Conservation (phyloP, 192 early-diverging fungal genomes). For the Martensiomyces pterosporus region DNA sequence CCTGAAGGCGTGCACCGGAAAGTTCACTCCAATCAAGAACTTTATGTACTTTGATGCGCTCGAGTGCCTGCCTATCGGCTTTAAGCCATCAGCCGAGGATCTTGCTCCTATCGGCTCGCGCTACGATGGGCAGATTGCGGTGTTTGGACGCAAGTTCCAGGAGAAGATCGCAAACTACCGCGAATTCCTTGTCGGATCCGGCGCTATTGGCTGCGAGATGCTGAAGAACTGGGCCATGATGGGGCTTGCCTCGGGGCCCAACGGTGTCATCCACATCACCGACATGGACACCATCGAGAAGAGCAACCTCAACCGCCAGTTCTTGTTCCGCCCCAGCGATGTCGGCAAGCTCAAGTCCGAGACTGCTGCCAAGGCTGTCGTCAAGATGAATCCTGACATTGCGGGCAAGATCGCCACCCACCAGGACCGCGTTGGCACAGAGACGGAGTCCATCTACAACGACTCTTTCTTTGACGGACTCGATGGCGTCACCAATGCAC, state of each 20-base stretch:
- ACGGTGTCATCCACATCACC: slow-evolving; percentile 82
- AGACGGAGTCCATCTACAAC: slow-evolving; percentile 90
- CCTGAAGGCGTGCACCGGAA: slow-evolving; percentile 95
- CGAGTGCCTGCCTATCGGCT: slow-evolving; percentile 82
- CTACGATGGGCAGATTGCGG: slow-evolving; percentile 94
- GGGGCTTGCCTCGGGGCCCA: slow-evolving; percentile 77
- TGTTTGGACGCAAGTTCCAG: slow-evolving; percentile 93
- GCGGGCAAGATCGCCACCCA: slow-evolving; percentile 62
- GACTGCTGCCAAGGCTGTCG: slow-evolving; percentile 81
- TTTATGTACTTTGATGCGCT: slow-evolving; percentile 96
- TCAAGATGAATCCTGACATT: slow-evolving; percentile 88
- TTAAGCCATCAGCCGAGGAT: slow-evolving; percentile 60
- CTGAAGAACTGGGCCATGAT: slow-evolving; percentile 99
- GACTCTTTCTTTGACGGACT: slow-evolving; percentile 86
- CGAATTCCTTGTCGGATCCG: slow-evolving; percentile 96
- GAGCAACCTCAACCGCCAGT: slow-evolving; percentile 98
- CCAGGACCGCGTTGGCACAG: slow-evolving; percentile 92
- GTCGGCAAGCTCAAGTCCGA: slow-evolving; percentile 93
- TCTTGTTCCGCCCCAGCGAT: slow-evolving; percentile 87
- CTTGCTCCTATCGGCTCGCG: slow-evolving; percentile 81
- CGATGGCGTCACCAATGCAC: slow-evolving; percentile 93
- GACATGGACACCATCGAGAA: slow-evolving; percentile 99
- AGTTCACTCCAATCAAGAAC: slow-evolving; percentile 90
- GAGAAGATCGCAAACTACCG: slow-evolving; percentile 77
- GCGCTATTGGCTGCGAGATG: slow-evolving; percentile 99